A percentile compares a stretch with the other conserved stretches of the same genome.
phyloP scores from a whole-genome alignment of 441 rosid species.

The Euphorbia celastroides region DNA sequence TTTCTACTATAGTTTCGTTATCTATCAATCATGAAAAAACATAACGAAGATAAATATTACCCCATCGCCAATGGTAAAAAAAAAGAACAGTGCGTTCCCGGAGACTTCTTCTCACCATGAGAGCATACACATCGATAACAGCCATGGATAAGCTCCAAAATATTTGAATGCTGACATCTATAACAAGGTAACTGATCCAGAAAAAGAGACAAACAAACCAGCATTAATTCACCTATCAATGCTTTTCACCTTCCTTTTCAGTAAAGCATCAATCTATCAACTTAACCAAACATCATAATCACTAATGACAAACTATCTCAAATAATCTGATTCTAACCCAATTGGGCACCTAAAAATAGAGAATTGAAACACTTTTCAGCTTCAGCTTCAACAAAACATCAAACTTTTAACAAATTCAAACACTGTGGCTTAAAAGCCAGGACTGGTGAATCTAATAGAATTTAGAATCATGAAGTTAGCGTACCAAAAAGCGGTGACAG shows the following conservation, averaged over 20 bases:
- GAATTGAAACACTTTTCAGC: conserved; percentile 1
- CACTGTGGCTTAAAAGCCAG: not conserved
- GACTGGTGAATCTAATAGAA: not conserved
- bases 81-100: conserved; percentile 33
- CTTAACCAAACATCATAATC: not conserved
- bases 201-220: conserved; percentile 14
- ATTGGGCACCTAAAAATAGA: conserved; percentile 9
- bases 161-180: conserved; percentile 65
- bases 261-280: conserved; percentile 1
- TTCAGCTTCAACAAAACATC: not conserved
- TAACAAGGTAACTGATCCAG: conserved; percentile 57
- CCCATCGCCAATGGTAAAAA: conserved; percentile 77
- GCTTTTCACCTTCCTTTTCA: not conserved
- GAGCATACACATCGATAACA: conserved; percentile 55
- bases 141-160: conserved; percentile 72
- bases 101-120: conserved; percentile 61
- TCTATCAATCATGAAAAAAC: not conserved
- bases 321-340: not conserved
- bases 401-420: not conserved
- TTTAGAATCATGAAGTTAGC: not conserved
- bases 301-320: not conserved
- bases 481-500: conserved; percentile 74
- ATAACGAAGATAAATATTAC: conserved; percentile 35
- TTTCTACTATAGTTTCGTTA: not conserved
- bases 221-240: not conserved